phyloP scores from a whole-genome alignment of 345 rosid species.

The Noccaea bulbosa region DNA sequence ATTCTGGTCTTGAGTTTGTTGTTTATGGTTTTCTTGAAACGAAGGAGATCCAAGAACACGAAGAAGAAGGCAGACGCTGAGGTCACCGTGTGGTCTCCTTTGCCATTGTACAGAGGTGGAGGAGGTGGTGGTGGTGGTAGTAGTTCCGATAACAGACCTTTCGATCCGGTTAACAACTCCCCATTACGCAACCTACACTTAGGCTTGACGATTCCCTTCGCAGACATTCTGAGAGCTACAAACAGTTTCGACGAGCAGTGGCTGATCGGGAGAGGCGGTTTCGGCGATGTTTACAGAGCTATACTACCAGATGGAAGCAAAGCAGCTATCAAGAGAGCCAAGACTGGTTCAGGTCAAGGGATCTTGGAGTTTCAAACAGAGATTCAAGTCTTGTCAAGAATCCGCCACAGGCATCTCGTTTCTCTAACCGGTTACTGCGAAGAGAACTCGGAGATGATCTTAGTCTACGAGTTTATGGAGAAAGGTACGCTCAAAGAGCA shows the following conservation, averaged over 20 bases:
- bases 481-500: slow-evolving; percentile 41
- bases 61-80: slow-evolving; percentile 52
- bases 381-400: slow-evolving; percentile 56
- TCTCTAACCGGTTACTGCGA: slow-evolving; percentile 71
- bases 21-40: slow-evolving; percentile 33
- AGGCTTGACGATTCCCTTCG: slow-evolving; percentile 34
- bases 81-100: slow-evolving; percentile 54
- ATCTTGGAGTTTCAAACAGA: slow-evolving; percentile 42
- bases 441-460: slow-evolving; percentile 49
- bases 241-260: slow-evolving; percentile 35
- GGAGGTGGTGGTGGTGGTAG: neutral
- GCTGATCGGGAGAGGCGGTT: slow-evolving; percentile 42
- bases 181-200: slow-evolving; percentile 34
- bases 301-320: slow-evolving; percentile 33
- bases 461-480: slow-evolving; percentile 47
- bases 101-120: slow-evolving; percentile 51
- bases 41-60: slow-evolving; percentile 45
- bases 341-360: slow-evolving; percentile 42
- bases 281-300: slow-evolving; percentile 43
- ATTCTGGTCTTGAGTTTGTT: slow-evolving; percentile 39
- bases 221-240: slow-evolving; percentile 29
- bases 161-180: slow-evolving; percentile 24
- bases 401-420: slow-evolving; percentile 67
- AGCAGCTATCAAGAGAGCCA: slow-evolving; percentile 41
- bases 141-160: slow-evolving; percentile 22